Percentiles rank a stretch among this genome's conserved stretches.
phyloP scores from a whole-genome alignment of 108 stramenopile genomes.

The Mediolabrus comicus region DNA sequence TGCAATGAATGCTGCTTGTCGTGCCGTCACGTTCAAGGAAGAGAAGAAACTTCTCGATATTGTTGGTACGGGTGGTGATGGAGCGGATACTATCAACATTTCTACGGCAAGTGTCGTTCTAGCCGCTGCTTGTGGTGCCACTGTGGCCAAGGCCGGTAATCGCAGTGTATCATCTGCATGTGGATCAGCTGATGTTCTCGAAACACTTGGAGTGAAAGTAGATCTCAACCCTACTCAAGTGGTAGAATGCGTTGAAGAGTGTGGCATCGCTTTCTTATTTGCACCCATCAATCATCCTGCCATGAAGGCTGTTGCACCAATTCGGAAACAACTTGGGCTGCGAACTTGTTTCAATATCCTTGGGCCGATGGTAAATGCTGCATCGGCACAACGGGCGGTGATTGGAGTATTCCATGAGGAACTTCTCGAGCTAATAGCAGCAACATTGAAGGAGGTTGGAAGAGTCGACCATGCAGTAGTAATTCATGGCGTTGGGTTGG shows the following conservation, averaged over 20 bases:
- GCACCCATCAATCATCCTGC: slow-evolving; percentile 98
- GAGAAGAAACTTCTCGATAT: slow-evolving; percentile 91
- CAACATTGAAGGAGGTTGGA: slow-evolving; percentile 87
- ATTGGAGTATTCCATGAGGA: slow-evolving; percentile 96
- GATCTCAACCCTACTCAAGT: slow-evolving; percentile 88
- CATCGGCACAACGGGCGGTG: slow-evolving; percentile 92
- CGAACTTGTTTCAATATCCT: slow-evolving; percentile 97
- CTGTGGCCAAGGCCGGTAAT: slow-evolving; percentile 97
- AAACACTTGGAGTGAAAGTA: slow-evolving; percentile 93
- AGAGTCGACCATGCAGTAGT: slow-evolving; percentile 96
- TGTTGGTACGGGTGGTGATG: slow-evolving; percentile 99
- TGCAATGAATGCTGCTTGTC: slow-evolving; percentile 91
- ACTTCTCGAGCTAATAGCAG: slow-evolving; percentile 87
- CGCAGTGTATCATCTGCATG: slow-evolving; percentile 89
- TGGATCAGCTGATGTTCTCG: slow-evolving; percentile 95
- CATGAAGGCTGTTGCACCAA: slow-evolving; percentile 95
- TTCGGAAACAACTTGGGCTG: slow-evolving; percentile 92
- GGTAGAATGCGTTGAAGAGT: slow-evolving; percentile 83
- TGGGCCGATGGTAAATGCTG: slow-evolving; percentile 98
- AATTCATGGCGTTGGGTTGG: slow-evolving; percentile 96
- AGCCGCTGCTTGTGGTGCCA: slow-evolving; percentile 95
- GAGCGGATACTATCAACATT: slow-evolving; percentile 98
- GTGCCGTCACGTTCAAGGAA: slow-evolving; percentile 59
- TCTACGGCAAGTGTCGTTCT: slow-evolving; percentile 92
- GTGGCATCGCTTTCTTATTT: slow-evolving; percentile 95